Percentiles rank a stretch among this genome's conserved stretches.
Evolutionary conservation across 192 early-diverging fungal species (phyloP).

Genomic region (Coemansia sp.): DNA sequence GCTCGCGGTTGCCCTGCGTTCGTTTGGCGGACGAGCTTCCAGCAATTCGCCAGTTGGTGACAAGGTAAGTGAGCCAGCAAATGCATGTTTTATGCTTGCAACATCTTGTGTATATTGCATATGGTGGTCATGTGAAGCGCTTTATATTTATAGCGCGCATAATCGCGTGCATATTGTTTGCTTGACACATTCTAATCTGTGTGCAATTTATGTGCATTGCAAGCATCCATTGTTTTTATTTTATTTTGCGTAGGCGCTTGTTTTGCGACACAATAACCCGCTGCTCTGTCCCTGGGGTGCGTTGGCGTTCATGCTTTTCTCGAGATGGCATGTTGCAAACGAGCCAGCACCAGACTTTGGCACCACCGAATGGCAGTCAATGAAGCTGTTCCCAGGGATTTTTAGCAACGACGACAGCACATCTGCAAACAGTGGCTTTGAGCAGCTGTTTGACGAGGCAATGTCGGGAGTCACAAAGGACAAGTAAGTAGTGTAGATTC

Average conservation of each 20-base stretch:
- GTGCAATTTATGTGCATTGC: constrained; percentile 7
- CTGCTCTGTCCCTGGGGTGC: constrained; percentile 47
- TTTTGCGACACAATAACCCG: constrained; percentile 42
- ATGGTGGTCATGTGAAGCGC: constrained; percentile 5
- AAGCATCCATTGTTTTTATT: neutral
- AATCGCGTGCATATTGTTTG: neutral
- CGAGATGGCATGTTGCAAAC: constrained; percentile 39
- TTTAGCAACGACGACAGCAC: neutral
- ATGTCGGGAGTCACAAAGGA: constrained; percentile 35
- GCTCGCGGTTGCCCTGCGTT: constrained; percentile 9
- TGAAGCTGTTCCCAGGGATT: constrained; percentile 32
- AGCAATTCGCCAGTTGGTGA: neutral
- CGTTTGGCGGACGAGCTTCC: neutral
- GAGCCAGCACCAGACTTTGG: constrained; percentile 44
- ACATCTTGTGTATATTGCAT: constrained; percentile 11
- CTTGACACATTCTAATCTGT: neutral
- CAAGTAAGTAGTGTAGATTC: constrained; percentile 35
- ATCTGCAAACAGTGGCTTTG: constrained; percentile 1
- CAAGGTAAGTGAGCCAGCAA: constrained; percentile 8
- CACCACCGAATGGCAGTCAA: constrained; percentile 37
- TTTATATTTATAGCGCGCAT: constrained; percentile 4
- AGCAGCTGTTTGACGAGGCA: constrained; percentile 10
- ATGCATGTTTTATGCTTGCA: neutral
- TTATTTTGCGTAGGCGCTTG: constrained; percentile 25
- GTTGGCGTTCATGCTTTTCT: constrained; percentile 40